Conservation (phyloP, 129 eudicot species). For the Flaveria sonorensis region DNA sequence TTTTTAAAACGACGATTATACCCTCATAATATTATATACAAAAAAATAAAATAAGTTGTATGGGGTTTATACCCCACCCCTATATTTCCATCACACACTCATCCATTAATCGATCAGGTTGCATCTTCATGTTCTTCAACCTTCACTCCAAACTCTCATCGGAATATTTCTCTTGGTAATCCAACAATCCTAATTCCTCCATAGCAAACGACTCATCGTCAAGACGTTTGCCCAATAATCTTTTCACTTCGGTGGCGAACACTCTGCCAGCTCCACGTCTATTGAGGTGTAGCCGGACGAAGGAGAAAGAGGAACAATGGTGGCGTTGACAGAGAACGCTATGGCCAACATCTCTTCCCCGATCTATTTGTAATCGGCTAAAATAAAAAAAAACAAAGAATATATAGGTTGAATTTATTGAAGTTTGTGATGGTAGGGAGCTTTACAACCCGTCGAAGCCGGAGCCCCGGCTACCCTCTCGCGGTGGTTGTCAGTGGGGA, state of each 20-base stretch:
- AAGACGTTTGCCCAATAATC: slow-evolving; percentile 67
- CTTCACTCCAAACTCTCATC: slow-evolving; percentile 39
- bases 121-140: no score
- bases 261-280: slow-evolving; percentile 70
- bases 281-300: background rate
- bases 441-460: slow-evolving; percentile 99
- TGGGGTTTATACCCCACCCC: no score
- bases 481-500: background rate
- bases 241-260: slow-evolving; percentile 83
- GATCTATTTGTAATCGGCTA: slow-evolving; percentile 36
- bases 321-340: slow-evolving; percentile 65
- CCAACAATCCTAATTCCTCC: slow-evolving; percentile 58
- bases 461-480: slow-evolving; percentile 99
- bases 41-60: no score
- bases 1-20: no score
- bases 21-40: no score
- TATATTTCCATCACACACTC: no score
- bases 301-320: slow-evolving; percentile 62
- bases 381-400: slow-evolving; percentile 61
- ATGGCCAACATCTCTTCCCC: slow-evolving; percentile 78
- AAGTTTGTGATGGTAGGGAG: slow-evolving; percentile 76
- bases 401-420: slow-evolving; percentile 14
- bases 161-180: background rate
- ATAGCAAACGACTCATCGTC: slow-evolving; percentile 68
- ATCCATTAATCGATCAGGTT: no score